phyloP scores from a whole-genome alignment of 768 basidiomycete genomes.

The Daedaleopsis sinensis region DNA sequence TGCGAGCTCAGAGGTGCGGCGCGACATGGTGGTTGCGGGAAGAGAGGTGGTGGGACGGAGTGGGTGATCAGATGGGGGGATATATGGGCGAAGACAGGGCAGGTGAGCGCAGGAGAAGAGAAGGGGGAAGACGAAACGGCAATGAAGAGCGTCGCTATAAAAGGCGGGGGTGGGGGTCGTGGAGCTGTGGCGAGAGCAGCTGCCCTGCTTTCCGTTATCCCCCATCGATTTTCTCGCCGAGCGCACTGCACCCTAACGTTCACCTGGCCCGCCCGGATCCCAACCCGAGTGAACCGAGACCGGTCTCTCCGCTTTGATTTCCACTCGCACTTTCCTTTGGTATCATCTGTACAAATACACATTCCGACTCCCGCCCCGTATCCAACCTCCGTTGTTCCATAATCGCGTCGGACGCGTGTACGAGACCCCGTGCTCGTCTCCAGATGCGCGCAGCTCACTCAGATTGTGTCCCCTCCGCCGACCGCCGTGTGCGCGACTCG shows the following conservation, averaged over 20 bases:
- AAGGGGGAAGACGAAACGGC: slow-evolving; percentile 22
- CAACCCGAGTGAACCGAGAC: neutral
- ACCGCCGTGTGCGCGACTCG: slow-evolving; percentile 14
- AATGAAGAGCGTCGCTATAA: slow-evolving; percentile 30
- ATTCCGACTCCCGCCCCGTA: neutral
- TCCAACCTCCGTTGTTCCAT: neutral
- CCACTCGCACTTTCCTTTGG: neutral
- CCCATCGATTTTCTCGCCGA: slow-evolving; percentile 1
- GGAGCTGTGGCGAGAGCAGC: neutral
- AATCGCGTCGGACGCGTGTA: neutral
- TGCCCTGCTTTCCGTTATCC: neutral
- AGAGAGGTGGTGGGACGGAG: slow-evolving; percentile 2
- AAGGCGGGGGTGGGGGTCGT: neutral
- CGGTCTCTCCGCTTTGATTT: too few species aligned
- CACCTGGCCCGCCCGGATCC: neutral
- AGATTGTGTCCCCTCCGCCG: slow-evolving; percentile 1
- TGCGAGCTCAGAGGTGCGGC: slow-evolving; percentile 19
- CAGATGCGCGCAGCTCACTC: neutral
- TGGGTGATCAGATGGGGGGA: slow-evolving; percentile 20
- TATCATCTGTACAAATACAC: slow-evolving; percentile 18
- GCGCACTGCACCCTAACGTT: neutral
- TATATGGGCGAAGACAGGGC: slow-evolving; percentile 7
- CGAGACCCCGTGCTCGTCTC: neutral
- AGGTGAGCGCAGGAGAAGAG: neutral
- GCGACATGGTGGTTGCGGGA: slow-evolving; percentile 19